These are phyloP conservation scores for Isabelozyma pseudorhagii DNA, from an alignment of 805 yeast species.

Conservation along the genomic window DNA sequence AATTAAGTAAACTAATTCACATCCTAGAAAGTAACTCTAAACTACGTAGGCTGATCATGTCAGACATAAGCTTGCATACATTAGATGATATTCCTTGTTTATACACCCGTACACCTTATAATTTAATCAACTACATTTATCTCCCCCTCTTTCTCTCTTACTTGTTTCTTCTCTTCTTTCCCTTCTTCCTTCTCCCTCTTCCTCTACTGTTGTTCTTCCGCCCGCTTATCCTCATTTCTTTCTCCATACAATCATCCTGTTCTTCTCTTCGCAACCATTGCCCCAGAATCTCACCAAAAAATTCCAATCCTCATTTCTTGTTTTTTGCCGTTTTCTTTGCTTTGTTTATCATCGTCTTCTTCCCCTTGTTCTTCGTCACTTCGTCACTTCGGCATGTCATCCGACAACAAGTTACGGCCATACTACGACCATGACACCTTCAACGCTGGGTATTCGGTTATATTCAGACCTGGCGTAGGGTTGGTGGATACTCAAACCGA, in stretches of 20 bases:
- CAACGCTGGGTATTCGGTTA: conserved; percentile 60
- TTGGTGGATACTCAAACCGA: conserved; percentile 47
- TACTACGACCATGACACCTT: conserved; percentile 69
- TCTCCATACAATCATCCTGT: neutral
- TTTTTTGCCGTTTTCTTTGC: too few species aligned
- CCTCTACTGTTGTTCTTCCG: neutral
- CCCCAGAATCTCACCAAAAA: neutral
- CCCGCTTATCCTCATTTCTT: neutral
- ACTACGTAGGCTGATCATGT: too few species aligned
- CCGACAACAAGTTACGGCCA: conserved; percentile 46
- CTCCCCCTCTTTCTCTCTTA: neutral
- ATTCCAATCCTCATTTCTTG: neutral
- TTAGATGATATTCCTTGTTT: too few species aligned
- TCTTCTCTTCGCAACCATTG: neutral
- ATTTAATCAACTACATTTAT: too few species aligned
- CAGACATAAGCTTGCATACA: too few species aligned
- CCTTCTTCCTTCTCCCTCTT: neutral
- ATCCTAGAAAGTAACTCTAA: too few species aligned
- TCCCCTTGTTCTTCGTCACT: neutral
- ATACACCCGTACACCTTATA: too few species aligned
- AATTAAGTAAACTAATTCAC: too few species aligned
- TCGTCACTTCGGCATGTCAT: neutral
- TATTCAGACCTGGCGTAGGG: conserved; percentile 60
- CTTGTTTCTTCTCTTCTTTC: neutral
- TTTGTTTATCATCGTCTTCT: neutral